Evolutionary conservation across 805 yeast genomes (phyloP), one percentile per base, ranked within the genome.

Genomic region (Monosporozyma servazzii): DNA sequence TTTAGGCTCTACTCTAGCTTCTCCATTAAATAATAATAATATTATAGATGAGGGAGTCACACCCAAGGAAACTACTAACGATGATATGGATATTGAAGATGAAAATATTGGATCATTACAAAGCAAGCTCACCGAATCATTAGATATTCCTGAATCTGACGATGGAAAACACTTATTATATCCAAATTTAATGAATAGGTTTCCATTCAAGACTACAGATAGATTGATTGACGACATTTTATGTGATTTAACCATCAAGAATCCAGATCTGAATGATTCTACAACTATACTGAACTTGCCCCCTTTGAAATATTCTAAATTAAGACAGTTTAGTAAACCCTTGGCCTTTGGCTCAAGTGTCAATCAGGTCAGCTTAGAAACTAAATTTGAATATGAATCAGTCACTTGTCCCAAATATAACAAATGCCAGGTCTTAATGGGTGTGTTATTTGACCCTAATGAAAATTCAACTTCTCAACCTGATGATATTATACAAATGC

Each of bases 191-290:
- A 39, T 51, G 17, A 46, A 41, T 3, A 40, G 43, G 7, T 61
- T 58, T 41, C 69, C 69, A 5, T 79, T 79, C 67, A 86, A 85
- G 58, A 84, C 91, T 0, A 66, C 82, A 5, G 85, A 85, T 58
- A 70, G 91, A 50, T 71, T 86, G 20, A 58, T 84, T 21, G 88
- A 83, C 62, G 91, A 85, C 59, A 61, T 85, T 30, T 69, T 76
- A 49, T 74, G 71, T 30, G 78, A 74, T 53, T 61, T 41, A 75
- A 8, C 55, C 66, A 31, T 72, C 23, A 30, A 21, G 47, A 43
- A 36, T 13, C 31, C 27, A 30, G 44, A 41, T 21, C 29, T n/a
- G 25, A 29, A 45, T 6, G 54, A 53, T 10, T 54, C 49, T 23
- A 39, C 45, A 1, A 71, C 74, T n/a, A 55, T 71, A 3, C 52